Conservation (phyloP, 331 rosid genomes). For the Acacia concinna region DNA sequence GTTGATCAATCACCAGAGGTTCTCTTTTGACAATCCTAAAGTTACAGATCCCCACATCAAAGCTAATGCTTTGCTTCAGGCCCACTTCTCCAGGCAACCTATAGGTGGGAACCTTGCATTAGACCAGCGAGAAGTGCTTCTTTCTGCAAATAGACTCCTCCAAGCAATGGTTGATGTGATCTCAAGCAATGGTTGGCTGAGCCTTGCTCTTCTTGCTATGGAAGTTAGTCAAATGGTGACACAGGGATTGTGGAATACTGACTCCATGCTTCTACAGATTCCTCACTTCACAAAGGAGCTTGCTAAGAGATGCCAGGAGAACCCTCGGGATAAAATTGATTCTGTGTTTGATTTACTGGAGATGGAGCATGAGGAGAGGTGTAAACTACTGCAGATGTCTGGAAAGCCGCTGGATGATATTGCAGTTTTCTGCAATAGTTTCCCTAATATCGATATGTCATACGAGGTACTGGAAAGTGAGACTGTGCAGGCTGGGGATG, state of each 20-base stretch:
- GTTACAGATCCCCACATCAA: conserved; percentile 88
- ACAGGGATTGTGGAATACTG: conserved; percentile 95
- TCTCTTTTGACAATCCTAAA: conserved; percentile 80
- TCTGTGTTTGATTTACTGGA: conserved; percentile 86
- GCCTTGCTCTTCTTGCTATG: conserved; percentile 85
- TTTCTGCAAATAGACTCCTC: conserved; percentile 78
- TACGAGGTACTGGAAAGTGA: conserved; percentile 70
- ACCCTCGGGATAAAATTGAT: conserved; percentile 66
- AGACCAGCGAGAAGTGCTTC: conserved; percentile 89
- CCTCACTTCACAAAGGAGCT: conserved; percentile 93
- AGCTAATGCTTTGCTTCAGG: conserved; percentile 90
- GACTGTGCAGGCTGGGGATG: conserved; percentile 63
- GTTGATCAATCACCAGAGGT: conserved; percentile 90
- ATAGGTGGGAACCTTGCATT: conserved; percentile 78
- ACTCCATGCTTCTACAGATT: conserved; percentile 86
- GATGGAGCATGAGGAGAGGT: conserved; percentile 88
- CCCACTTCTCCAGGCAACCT: conserved; percentile 84
- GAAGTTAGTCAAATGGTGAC: conserved; percentile 98
- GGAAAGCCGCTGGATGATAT: conserved; percentile 72
- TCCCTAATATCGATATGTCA: conserved; percentile 78
- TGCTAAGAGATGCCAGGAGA: conserved; percentile 79
- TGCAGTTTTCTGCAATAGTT: conserved; percentile 82
- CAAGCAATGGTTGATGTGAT: conserved; percentile 98
- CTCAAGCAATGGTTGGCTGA: conserved; percentile 94
- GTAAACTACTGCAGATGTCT: conserved; percentile 74